A percentile compares a stretch with the other conserved stretches of the same genome.
These are phyloP conservation scores for Picochlorum sp. DNA, from an alignment of 139 green algal species.

Conservation along the genomic window DNA sequence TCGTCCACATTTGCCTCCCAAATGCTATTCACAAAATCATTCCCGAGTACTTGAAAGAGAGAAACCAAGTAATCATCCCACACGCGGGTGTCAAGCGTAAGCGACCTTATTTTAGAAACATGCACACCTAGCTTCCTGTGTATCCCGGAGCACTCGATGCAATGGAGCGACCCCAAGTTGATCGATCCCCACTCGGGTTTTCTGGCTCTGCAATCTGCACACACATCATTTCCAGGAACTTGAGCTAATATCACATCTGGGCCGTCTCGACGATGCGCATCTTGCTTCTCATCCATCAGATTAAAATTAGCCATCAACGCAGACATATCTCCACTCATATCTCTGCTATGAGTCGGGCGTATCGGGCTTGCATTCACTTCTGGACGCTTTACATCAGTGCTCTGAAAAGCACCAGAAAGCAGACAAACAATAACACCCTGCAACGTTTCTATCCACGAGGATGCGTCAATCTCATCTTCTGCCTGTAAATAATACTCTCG, in stretches of 20 bases:
- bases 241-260: constrained; percentile 15
- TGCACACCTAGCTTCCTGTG: constrained; percentile 84
- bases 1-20: constrained; percentile 24
- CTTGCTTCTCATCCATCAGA: no score
- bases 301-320: background rate
- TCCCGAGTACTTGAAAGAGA: constrained; percentile 55
- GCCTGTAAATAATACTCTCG: constrained; percentile 74
- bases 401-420: constrained; percentile 5
- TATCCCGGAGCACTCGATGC: constrained; percentile 84
- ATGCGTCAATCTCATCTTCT: constrained; percentile 62
- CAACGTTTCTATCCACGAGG: constrained; percentile 72
- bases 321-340: constrained; percentile 3
- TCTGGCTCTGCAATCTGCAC: constrained; percentile 70
- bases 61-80: constrained; percentile 42
- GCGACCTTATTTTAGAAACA: constrained; percentile 51
- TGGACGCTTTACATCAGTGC: background rate
- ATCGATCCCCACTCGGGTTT: constrained; percentile 84
- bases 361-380: background rate
- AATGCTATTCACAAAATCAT: constrained; percentile 35
- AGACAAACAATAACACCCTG: constrained; percentile 23
- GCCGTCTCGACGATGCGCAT: background rate
- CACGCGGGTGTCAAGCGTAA: constrained; percentile 63
- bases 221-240: constrained; percentile 63
- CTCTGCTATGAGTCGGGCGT: background rate
- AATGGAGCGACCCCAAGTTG: constrained; percentile 82